Evolutionary conservation across 768 basidiomycete genomes (phyloP).

Genomic region (Lentinula aciculospora): DNA sequence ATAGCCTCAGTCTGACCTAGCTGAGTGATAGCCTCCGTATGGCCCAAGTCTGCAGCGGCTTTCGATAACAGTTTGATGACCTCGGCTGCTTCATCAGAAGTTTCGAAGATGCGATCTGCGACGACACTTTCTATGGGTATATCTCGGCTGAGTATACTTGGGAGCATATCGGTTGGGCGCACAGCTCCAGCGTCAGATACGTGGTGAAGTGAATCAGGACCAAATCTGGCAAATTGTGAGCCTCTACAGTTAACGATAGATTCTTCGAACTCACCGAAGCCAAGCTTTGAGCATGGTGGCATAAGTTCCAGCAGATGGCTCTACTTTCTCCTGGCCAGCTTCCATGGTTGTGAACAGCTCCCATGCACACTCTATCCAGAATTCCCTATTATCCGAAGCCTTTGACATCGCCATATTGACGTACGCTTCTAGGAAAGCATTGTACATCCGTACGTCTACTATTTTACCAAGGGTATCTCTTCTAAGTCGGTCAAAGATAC

Average conservation of each 20-base stretch:
- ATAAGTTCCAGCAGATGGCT: conserved; percentile 57
- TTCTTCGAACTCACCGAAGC: conserved; percentile 34
- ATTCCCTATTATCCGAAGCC: conserved; percentile 33
- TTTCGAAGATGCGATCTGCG: conserved; percentile 48
- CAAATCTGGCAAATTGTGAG: conserved; percentile 28
- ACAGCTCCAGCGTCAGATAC: conserved; percentile 12
- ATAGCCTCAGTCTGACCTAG: conserved; percentile 50
- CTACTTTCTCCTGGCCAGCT: conserved; percentile 30
- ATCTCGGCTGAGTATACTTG: conserved; percentile 38
- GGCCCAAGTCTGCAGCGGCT: conserved; percentile 52
- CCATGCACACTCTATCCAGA: conserved; percentile 64
- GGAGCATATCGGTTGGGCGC: conserved; percentile 32
- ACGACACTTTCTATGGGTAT: conserved; percentile 49
- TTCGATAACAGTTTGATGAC: conserved; percentile 53
- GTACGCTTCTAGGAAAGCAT: conserved; percentile 64
- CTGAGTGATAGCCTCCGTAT: conserved; percentile 44
- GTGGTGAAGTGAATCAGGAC: conserved; percentile 24
- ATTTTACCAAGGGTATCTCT: conserved; percentile 20
- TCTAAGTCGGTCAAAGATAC: conserved; percentile 64
- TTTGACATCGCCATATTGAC: conserved; percentile 47
- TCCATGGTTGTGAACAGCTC: conserved; percentile 57
- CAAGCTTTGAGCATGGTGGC: conserved; percentile 61
- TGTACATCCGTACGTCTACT: conserved; percentile 49
- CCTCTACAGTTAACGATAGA: not conserved
- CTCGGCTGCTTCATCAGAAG: conserved; percentile 48